Conservation (phyloP, 1,139 yeast species). For the Lodderomyces theae region DNA sequence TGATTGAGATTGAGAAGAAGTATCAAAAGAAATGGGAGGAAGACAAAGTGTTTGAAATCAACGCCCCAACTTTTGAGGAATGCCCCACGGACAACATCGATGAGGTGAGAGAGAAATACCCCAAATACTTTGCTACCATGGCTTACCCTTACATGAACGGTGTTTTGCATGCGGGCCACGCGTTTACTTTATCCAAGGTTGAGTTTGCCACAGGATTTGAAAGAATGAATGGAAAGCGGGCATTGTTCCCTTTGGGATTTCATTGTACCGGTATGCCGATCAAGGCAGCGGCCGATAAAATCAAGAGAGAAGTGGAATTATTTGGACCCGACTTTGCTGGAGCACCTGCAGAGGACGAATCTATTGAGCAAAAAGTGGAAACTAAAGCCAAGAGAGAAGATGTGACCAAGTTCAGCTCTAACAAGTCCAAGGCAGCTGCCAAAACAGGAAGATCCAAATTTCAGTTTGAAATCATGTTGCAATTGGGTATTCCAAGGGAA, state of each 20-base stretch:
- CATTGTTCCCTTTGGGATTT: slow-evolving; percentile 94
- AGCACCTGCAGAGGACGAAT: slow-evolving; percentile 59
- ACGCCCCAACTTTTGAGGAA: slow-evolving; percentile 79
- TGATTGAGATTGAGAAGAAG: slow-evolving; percentile 84
- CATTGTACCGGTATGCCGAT: slow-evolving; percentile 99
- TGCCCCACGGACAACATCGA: slow-evolving; percentile 56
- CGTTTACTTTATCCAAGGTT: slow-evolving; percentile 90
- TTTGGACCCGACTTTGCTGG: slow-evolving; percentile 82
- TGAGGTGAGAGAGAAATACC: slow-evolving; percentile 72
- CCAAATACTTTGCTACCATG: slow-evolving; percentile 91
- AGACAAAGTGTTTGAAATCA: slow-evolving; percentile 77
- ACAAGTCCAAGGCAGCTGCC: slow-evolving; percentile 89
- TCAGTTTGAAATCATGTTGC: slow-evolving; percentile 95
- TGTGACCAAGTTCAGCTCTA: slow-evolving; percentile 85
- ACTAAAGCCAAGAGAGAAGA: slow-evolving; percentile 56
- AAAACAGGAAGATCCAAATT: slow-evolving; percentile 92
- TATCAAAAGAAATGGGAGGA: slow-evolving; percentile 87
- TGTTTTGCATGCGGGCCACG: slow-evolving; percentile 95
- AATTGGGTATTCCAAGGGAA: slow-evolving; percentile 78
- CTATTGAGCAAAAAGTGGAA: slow-evolving; percentile 27
- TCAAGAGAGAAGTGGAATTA: slow-evolving; percentile 85
- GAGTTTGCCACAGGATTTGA: slow-evolving; percentile 94
- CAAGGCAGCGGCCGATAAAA: slow-evolving; percentile 93
- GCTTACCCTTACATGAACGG: slow-evolving; percentile 99
- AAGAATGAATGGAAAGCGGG: slow-evolving; percentile 90